A percentile compares a stretch with the other conserved stretches of the same genome.
phyloP scores from a whole-genome alignment of 768 basidiomycete genomes.

The Arthromyces matolae region DNA sequence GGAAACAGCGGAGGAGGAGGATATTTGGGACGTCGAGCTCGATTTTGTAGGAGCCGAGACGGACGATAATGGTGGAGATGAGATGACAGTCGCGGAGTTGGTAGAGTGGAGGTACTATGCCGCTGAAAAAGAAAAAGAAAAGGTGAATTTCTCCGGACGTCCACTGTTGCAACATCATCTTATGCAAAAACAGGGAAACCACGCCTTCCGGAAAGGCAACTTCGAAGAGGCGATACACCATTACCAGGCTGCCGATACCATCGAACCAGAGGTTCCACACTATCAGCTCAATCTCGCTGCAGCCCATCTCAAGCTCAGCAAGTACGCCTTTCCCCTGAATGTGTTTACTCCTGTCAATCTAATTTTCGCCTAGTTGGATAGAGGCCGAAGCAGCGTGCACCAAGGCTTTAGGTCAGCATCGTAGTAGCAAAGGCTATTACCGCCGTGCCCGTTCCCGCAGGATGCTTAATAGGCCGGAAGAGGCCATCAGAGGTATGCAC shows the following conservation, averaged over 20 bases:
- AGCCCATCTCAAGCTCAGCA: slow-evolving; percentile 64
- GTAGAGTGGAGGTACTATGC: slow-evolving; percentile 72
- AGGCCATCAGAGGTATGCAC: slow-evolving; percentile 54
- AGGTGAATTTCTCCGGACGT: slow-evolving; percentile 42
- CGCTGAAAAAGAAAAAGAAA: slow-evolving; percentile 70
- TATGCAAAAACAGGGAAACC: slow-evolving; percentile 49
- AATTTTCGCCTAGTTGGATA: slow-evolving; percentile 62
- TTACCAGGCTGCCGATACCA: slow-evolving; percentile 57
- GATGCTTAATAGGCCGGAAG: slow-evolving; percentile 53
- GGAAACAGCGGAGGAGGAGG: slow-evolving; percentile 74
- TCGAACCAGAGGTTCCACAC: slow-evolving; percentile 70
- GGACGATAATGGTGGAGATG: slow-evolving; percentile 38
- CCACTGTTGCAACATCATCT: background rate
- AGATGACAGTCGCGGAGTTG: slow-evolving; percentile 69
- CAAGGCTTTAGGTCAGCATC: slow-evolving; percentile 58
- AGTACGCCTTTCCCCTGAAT: slow-evolving; percentile 48
- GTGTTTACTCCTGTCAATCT: no score
- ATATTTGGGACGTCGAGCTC: slow-evolving; percentile 69
- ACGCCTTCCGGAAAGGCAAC: slow-evolving; percentile 61
- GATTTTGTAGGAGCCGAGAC: slow-evolving; percentile 56
- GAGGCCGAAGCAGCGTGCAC: slow-evolving; percentile 71
- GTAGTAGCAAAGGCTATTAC: slow-evolving; percentile 66
- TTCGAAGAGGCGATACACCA: slow-evolving; percentile 50
- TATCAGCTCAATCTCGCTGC: slow-evolving; percentile 78
- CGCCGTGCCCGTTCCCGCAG: slow-evolving; percentile 64